phyloP scores from a whole-genome alignment of 495 filamentous ascomycete genomes.

The Penicillium riverlandense region DNA sequence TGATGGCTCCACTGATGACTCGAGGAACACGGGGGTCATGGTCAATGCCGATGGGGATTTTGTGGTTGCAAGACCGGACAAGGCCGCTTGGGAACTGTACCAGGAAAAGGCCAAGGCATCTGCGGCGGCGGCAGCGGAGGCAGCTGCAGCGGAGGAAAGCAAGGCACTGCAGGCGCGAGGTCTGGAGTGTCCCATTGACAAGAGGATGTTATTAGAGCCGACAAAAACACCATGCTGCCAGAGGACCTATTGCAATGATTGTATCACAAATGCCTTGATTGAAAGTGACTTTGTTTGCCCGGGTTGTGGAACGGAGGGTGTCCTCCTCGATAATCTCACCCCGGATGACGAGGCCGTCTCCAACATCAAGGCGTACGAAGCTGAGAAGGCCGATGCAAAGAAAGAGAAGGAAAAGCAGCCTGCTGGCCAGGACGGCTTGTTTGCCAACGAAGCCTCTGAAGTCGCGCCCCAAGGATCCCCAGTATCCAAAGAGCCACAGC shows the following conservation, averaged over 20 bases:
- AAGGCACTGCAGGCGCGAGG: conserved; percentile 78
- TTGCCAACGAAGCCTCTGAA: conserved; percentile 24
- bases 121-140: conserved; percentile 66
- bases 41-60: conserved; percentile 95
- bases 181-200: conserved; percentile 89
- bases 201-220: conserved; percentile 92
- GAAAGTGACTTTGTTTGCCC: conserved; percentile 97
- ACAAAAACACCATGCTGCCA: conserved; percentile 97
- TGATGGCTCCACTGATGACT: conserved; percentile 66
- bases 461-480: conserved; percentile 3
- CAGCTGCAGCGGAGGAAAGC: conserved; percentile 61
- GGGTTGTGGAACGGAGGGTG: conserved; percentile 78
- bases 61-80: conserved; percentile 90
- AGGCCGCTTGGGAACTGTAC: conserved; percentile 91
- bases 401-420: conserved; percentile 56
- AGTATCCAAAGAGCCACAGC: conserved; percentile 20
- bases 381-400: conserved; percentile 55
- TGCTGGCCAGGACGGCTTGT: conserved; percentile 14
- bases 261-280: conserved; percentile 95
- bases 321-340: conserved; percentile 85
- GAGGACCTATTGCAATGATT: conserved; percentile 97
- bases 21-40: conserved; percentile 84
- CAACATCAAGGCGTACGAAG: conserved; percentile 75
- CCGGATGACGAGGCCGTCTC: conserved; percentile 67
- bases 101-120: conserved; percentile 86